Conservation (phyloP, 768 basidiomycete genomes). For the Kockovaella imperatae region DNA sequence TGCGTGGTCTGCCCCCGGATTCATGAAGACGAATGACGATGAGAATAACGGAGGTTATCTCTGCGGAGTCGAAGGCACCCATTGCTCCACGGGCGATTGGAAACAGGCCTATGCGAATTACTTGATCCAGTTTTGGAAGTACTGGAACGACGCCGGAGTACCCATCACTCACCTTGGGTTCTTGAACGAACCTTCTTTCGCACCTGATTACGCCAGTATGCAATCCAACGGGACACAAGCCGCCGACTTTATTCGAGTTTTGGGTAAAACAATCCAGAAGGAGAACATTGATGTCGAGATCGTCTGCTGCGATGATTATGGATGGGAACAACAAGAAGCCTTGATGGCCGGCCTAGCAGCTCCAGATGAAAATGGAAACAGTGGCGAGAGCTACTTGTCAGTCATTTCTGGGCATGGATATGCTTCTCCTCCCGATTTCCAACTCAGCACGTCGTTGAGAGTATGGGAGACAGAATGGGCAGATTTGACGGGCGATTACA, state of each 20-base stretch:
- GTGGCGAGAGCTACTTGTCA: conserved; percentile 5
- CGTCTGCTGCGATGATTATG: conserved; percentile 8
- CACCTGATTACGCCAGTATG: conserved; percentile 6
- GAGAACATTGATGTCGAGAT: conserved; percentile 7
- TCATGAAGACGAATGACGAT: conserved; percentile 7
- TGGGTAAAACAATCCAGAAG: conserved; percentile 5
- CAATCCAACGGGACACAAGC: conserved; percentile 8
- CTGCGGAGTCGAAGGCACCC: conserved; percentile 4
- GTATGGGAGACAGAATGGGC: conserved; percentile 8
- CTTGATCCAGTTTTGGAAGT: conserved; percentile 7
- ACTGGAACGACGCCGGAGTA: conserved; percentile 2
- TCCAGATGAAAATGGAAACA: conserved; percentile 3
- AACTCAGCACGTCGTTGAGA: neutral
- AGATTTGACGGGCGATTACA: conserved; percentile 1
- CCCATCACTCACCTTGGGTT: conserved; percentile 7
- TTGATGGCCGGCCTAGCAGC: conserved; percentile 4
- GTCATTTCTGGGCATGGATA: conserved; percentile 9
- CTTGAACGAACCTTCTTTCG: conserved; percentile 7
- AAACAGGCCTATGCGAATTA: conserved; percentile 12
- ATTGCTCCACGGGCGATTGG: conserved; percentile 9
- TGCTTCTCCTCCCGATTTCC: conserved; percentile 3
- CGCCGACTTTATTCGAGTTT: conserved; percentile 8
- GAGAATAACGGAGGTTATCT: conserved; percentile 7
- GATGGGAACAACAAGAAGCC: conserved; percentile 6
- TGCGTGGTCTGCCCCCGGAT: conserved; percentile 10